phyloP scores from a whole-genome alignment of 768 basidiomycete genomes.

The Astraeus odoratus region DNA sequence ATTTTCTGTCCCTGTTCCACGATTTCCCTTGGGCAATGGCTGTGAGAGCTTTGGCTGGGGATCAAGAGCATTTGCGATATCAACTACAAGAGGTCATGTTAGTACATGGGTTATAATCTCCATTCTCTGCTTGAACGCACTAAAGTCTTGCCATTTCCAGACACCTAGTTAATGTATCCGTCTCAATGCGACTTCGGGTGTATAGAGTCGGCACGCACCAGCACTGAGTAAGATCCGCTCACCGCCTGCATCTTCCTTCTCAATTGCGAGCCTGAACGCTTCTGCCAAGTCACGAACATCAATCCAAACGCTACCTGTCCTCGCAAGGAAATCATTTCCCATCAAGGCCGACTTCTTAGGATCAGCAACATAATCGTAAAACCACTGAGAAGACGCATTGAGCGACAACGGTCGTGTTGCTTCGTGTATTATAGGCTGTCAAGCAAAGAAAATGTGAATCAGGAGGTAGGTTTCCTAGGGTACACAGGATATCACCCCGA shows the following conservation, averaged over 20 bases:
- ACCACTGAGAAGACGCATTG: conserved; percentile 31
- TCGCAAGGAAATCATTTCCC: conserved; percentile 18
- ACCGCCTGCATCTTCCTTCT: conserved; percentile 44
- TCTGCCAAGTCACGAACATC: conserved; percentile 52
- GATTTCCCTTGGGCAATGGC: conserved; percentile 26
- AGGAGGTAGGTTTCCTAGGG: background rate
- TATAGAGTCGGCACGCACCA: too few species aligned
- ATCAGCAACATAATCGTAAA: conserved; percentile 30
- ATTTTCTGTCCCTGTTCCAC: conserved; percentile 23
- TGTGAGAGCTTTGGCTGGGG: conserved; percentile 26
- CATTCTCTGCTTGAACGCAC: too few species aligned
- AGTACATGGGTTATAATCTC: too few species aligned
- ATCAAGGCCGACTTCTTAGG: conserved; percentile 12
- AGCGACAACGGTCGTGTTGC: conserved; percentile 28
- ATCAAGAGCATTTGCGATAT: conserved; percentile 27
- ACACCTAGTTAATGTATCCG: too few species aligned
- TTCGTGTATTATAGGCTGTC: conserved; percentile 38
- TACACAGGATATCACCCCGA: conserved; percentile 17
- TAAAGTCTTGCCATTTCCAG: conserved; percentile 27
- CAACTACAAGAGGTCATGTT: conserved; percentile 21
- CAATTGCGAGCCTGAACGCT: conserved; percentile 47
- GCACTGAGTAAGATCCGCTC: conserved; percentile 49
- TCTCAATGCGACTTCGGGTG: too few species aligned
- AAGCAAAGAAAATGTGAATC: background rate
- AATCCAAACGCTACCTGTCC: conserved; percentile 31